phyloP scores from a whole-genome alignment of 164 flowering plant genomes.

The Kingdonia uniflora region DNA sequence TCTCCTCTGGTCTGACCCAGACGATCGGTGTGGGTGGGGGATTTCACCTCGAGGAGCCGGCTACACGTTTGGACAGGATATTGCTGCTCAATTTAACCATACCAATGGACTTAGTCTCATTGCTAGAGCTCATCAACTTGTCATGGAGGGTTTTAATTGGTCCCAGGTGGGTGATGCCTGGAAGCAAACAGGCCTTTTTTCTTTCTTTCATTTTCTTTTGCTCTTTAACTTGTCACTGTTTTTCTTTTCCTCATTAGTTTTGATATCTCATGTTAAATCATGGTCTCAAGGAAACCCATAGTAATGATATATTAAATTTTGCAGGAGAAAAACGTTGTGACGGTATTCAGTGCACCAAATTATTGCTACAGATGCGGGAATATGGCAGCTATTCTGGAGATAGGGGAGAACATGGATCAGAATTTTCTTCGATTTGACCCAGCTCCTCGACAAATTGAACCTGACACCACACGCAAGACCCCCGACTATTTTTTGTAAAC shows the following conservation, averaged over 20 bases:
- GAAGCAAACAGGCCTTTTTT: no score
- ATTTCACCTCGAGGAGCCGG: conserved; percentile 89
- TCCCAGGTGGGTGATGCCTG: conserved; percentile 45
- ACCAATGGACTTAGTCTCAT: conserved; percentile 71
- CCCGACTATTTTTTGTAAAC: conserved; percentile 79
- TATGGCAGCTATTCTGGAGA: conserved; percentile 88
- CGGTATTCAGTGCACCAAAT: conserved; percentile 82
- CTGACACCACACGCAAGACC: conserved; percentile 79
- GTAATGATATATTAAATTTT: background rate
- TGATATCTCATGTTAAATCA: no score
- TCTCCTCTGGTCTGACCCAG: conserved; percentile 86
- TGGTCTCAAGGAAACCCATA: no score
- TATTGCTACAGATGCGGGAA: conserved; percentile 90
- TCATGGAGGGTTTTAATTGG: conserved; percentile 87
- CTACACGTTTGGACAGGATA: conserved; percentile 84
- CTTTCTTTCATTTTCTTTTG: no score
- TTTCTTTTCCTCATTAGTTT: no score
- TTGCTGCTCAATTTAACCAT: conserved; percentile 69
- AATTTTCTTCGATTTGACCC: conserved; percentile 85
- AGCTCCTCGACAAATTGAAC: conserved; percentile 78
- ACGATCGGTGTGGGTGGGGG: conserved; percentile 87
- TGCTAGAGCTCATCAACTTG: conserved; percentile 87
- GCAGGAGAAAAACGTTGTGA: conserved; percentile 75
- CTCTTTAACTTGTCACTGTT: no score
- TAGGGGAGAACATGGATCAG: conserved; percentile 84